These are phyloP conservation scores for Solanum chaucha DNA, from an alignment of 257 asterid species.

Conservation along the genomic window DNA sequence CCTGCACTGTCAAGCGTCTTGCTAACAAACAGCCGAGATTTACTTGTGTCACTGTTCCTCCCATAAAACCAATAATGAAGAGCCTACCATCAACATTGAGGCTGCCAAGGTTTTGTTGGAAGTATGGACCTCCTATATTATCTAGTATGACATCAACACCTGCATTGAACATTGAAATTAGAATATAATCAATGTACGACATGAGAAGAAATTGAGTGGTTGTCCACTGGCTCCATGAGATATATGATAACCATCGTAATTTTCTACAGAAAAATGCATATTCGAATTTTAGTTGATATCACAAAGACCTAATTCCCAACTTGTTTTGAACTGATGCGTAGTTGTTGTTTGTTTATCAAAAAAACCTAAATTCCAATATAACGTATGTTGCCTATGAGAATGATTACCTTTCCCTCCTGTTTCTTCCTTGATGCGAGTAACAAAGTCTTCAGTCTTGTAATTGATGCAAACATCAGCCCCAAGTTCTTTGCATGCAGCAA, in stretches of 20 bases:
- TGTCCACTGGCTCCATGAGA: background rate
- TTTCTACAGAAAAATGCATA: background rate
- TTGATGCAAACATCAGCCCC: conserved; percentile 97
- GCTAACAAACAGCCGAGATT: conserved; percentile 50
- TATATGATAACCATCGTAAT: background rate
- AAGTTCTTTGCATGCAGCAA: conserved; percentile 83
- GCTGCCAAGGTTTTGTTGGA: conserved; percentile 65
- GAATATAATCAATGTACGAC: background rate
- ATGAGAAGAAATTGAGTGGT: background rate
- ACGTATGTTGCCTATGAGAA: background rate
- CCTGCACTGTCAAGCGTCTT: conserved; percentile 83
- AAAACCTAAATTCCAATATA: background rate
- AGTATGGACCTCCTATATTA: conserved; percentile 67
- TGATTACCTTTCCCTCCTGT: conserved; percentile 76
- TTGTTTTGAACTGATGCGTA: background rate
- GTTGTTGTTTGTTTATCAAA: background rate
- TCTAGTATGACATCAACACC: conserved; percentile 94
- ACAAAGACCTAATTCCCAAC: background rate
- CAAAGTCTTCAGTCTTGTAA: conserved; percentile 87
- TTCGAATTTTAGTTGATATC: background rate
- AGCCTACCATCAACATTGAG: conserved; percentile 76
- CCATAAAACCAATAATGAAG: conserved; percentile 86
- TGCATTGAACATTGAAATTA: conserved; percentile 7
- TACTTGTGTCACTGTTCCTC: conserved; percentile 58
- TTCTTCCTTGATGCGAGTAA: conserved; percentile 77